Percentiles rank a stretch among this genome's conserved stretches.
Evolutionary conservation across 2,329 filamentous ascomycete species (phyloP).

Genomic region (Penicillium glabrum): DNA sequence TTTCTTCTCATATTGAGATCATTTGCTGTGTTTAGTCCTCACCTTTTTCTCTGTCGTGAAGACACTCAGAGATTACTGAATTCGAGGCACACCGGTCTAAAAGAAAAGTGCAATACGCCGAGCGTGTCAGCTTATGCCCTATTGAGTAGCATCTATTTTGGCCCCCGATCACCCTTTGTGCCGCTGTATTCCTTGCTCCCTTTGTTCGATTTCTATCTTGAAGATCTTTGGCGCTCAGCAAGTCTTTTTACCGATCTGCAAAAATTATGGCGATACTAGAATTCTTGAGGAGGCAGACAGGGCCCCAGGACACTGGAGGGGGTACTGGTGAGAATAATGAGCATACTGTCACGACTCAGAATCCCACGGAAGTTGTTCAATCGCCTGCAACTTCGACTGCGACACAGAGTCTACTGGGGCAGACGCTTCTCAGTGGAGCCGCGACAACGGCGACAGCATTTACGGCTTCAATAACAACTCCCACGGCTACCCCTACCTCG

Average conservation of each 20-base stretch:
- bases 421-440: not conserved
- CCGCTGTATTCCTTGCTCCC: not conserved
- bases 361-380: not conserved
- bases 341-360: not conserved
- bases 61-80: not conserved
- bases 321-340: not conserved
- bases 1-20: not conserved
- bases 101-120: not conserved
- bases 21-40: not conserved
- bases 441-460: not conserved
- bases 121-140: not conserved
- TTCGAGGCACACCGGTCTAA: not conserved
- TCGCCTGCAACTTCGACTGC: not conserved
- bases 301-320: not conserved
- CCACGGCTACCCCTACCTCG: not conserved
- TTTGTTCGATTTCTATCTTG: not conserved
- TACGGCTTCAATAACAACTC: not conserved
- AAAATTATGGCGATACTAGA: not conserved
- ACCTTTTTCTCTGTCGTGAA: not conserved
- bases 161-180: slow-evolving; percentile 2
- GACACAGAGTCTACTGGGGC: not conserved
- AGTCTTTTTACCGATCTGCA: not conserved
- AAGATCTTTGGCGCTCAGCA: not conserved
- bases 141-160: not conserved
- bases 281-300: not conserved